Conservation (phyloP, 345 rosid species). For the Alliaria petiolata region DNA sequence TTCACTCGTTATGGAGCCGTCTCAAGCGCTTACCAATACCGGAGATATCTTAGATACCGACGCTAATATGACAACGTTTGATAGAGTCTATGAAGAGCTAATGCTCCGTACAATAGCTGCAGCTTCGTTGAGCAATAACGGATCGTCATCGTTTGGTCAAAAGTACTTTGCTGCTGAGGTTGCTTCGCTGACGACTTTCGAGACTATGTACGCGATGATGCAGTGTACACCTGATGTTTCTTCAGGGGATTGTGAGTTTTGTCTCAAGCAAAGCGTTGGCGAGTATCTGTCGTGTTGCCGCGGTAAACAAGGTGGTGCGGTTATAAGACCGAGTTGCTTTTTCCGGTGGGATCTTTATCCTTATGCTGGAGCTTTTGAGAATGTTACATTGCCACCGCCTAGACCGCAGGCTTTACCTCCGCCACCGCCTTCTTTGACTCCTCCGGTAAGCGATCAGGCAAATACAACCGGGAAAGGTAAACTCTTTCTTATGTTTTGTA, state of each 20-base stretch:
- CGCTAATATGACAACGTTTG: background rate
- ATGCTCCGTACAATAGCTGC: background rate
- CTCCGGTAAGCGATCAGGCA: background rate
- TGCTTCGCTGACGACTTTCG: slow-evolving; percentile 1
- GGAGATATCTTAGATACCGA: background rate
- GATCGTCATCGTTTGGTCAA: background rate
- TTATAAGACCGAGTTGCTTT: slow-evolving; percentile 21
- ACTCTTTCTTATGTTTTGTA: background rate
- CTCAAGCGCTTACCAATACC: background rate
- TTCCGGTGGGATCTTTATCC: slow-evolving; percentile 27
- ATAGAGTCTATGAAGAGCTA: slow-evolving; percentile 14
- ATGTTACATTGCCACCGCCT: background rate
- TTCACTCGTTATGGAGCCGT: slow-evolving; percentile 4
- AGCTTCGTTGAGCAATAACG: background rate
- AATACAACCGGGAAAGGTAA: slow-evolving; percentile 6
- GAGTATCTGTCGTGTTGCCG: slow-evolving; percentile 13
- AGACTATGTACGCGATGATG: slow-evolving; percentile 8
- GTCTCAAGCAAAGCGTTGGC: background rate
- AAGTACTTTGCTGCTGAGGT: slow-evolving; percentile 19
- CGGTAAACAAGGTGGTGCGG: slow-evolving; percentile 5
- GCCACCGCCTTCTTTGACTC: background rate
- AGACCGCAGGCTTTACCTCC: background rate
- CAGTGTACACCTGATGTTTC: slow-evolving; percentile 24
- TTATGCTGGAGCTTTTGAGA: slow-evolving; percentile 24
- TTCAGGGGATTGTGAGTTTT: background rate